A percentile compares a stretch with the other conserved stretches of the same genome.
phyloP scores from a whole-genome alignment of 2,329 filamentous ascomycete genomes.

The Knufia petricola region DNA sequence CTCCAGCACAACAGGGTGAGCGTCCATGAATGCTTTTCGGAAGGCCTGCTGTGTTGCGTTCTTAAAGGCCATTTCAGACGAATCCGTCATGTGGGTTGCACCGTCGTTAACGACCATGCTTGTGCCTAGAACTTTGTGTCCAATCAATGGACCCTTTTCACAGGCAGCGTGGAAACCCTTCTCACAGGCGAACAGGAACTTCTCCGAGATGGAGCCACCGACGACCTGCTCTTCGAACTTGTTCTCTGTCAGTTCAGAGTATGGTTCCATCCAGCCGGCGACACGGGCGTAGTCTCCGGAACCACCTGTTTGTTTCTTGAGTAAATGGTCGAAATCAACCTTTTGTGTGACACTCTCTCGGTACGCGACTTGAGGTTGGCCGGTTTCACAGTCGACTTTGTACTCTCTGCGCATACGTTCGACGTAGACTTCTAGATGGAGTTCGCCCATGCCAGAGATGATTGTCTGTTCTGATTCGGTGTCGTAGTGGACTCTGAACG shows the following conservation, averaged over 20 bases:
- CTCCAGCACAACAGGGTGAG: constrained; percentile 76
- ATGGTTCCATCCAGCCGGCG: constrained; percentile 82
- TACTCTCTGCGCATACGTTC: constrained; percentile 96
- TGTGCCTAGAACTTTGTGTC: constrained; percentile 83
- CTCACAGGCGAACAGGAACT: constrained; percentile 86
- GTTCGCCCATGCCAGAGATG: constrained; percentile 95
- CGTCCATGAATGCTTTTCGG: constrained; percentile 79
- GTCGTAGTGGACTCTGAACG: constrained; percentile 90
- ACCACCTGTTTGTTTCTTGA: constrained; percentile 92
- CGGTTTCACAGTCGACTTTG: constrained; percentile 90
- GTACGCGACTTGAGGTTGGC: constrained; percentile 93
- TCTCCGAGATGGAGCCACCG: constrained; percentile 87
- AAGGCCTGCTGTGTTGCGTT: constrained; percentile 93
- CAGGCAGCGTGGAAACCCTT: constrained; percentile 85
- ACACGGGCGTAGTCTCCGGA: constrained; percentile 93
- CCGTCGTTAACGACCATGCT: constrained; percentile 92
- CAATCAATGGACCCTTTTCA: constrained; percentile 79
- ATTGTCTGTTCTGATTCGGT: constrained; percentile 90
- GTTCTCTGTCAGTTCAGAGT: constrained; percentile 62
- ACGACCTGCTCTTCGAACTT: constrained; percentile 77
- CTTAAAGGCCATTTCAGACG: constrained; percentile 92
- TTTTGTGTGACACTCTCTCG: constrained; percentile 78
- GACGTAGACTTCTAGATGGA: constrained; percentile 94
- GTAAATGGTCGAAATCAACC: constrained; percentile 80
- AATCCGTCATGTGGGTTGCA: constrained; percentile 95